Evolutionary conservation across 768 basidiomycete species (phyloP), one percentile per base, ranked within the genome.

Genomic region (Guyanaporus albipodus): DNA sequence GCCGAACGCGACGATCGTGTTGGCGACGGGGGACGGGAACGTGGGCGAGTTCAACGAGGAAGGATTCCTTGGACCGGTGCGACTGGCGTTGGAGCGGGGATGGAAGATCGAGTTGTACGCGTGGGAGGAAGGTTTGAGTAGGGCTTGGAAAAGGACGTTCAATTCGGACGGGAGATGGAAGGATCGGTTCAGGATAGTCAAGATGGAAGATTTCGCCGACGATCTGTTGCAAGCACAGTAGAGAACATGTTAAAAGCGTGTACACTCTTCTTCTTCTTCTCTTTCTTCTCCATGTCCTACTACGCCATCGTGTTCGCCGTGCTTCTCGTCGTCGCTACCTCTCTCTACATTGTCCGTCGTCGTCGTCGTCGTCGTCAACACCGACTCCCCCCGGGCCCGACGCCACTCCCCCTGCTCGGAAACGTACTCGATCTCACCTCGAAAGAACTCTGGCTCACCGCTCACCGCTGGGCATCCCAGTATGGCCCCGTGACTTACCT

Each of bases 21-120:
- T 97, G 34, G 94, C 91, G 1, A 96, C 94, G 0, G 94, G 94
- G 5, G 94, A 98, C 64, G 92, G 91, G 19, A 90, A 91, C 58
- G 84, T 87, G 9, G 87, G 89, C 6, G 87, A 95, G 62, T 96
- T 95, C 63, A 94, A 83, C 64, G 87, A 91, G 49, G 87, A 92
- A 58, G 94, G 94, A 6, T 98, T 96, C 70, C 64, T 93, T 21
- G 91, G 92, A 0, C 87, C 87, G 35, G 90, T 93, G 11, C 72
- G 88, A 47, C 82, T 84, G 11, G 94, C 94, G 5, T 69, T 97
- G 56, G 85, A 82, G 67, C 79, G 85, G 38, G 94, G 94, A 2
- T 98, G 94, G 94, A 77, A 75, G 46, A 91, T 98, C n/a, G 94
- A 98, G 69, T 61, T 97, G 58, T 93, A 91, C 68, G 87, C 89